Percentiles rank a stretch among this genome's conserved stretches.
These are phyloP conservation scores for Penicillium flavigenum DNA, from an alignment of 495 filamentous ascomycete species.

Conservation along the genomic window DNA sequence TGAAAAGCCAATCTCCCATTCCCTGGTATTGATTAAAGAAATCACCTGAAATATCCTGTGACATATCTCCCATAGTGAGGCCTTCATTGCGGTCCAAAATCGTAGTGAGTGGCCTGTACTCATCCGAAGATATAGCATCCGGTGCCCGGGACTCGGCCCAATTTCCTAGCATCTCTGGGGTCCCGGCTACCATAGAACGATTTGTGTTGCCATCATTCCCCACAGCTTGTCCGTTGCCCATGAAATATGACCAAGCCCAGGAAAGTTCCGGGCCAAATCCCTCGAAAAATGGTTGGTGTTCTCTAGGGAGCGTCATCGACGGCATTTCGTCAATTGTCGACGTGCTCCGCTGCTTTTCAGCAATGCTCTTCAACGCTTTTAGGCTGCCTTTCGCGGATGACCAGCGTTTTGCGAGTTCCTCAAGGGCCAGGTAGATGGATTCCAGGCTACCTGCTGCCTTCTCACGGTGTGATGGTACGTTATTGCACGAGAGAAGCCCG, in stretches of 20 bases:
- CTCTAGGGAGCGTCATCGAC: slow-evolving; percentile 10
- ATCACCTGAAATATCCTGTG: not conserved
- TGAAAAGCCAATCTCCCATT: slow-evolving; percentile 25
- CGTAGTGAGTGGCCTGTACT: slow-evolving; percentile 20
- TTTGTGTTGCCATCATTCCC: not conserved
- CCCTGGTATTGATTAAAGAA: slow-evolving; percentile 25
- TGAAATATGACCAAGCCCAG: slow-evolving; percentile 19
- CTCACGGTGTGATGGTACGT: slow-evolving; percentile 15
- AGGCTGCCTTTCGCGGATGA: slow-evolving; percentile 27
- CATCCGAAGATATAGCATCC: slow-evolving; percentile 9
- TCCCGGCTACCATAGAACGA: not conserved
- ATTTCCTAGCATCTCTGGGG: not conserved
- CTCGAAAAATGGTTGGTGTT: slow-evolving; percentile 16
- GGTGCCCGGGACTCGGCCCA: slow-evolving; percentile 9
- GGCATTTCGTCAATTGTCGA: not conserved
- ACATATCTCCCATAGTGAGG: slow-evolving; percentile 16
- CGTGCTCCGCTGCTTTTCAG: slow-evolving; percentile 14
- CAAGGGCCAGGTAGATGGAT: slow-evolving; percentile 25
- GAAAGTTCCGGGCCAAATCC: slow-evolving; percentile 18
- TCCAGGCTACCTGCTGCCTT: slow-evolving; percentile 16
- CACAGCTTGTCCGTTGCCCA: not conserved
- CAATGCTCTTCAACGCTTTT: slow-evolving; percentile 25
- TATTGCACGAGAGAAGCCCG: slow-evolving; percentile 24
- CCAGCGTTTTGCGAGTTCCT: slow-evolving; percentile 27
- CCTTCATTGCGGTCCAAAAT: slow-evolving; percentile 19